Conservation (phyloP, 306 rosid species). For the Senna siamea region DNA sequence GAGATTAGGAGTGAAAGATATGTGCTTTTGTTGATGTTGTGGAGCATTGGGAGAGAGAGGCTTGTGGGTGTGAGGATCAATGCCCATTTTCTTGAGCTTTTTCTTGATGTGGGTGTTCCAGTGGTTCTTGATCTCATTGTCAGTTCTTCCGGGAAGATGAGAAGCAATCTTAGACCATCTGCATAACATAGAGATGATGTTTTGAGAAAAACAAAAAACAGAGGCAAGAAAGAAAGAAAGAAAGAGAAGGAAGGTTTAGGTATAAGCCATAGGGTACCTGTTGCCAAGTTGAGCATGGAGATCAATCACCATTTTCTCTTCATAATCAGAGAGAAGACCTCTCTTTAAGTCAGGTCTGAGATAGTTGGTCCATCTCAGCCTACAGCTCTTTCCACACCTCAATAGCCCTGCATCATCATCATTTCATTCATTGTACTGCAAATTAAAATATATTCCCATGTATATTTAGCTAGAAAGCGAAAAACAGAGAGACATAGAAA, state of each 20-base stretch:
- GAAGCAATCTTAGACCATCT: conserved; percentile 95
- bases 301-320: conserved; percentile 89
- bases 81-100: conserved; percentile 78
- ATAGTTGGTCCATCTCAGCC: conserved; percentile 94
- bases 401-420: conserved; percentile 67
- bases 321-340: conserved; percentile 82
- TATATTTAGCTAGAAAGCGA: no score
- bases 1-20: no score
- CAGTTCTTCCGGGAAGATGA: conserved; percentile 89
- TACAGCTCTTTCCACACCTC: conserved; percentile 96
- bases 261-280: no score
- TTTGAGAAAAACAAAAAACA: conserved; percentile 2
- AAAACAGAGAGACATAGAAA: no score
- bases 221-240: not conserved
- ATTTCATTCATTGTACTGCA: not conserved
- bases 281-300: conserved; percentile 97
- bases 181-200: no score
- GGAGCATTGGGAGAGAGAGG: conserved; percentile 44
- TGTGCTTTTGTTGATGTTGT: no score
- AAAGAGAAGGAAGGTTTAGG: no score
- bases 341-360: conserved; percentile 92
- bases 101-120: conserved; percentile 95
- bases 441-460: not conserved
- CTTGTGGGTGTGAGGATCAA: conserved; percentile 80
- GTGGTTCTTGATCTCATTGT: conserved; percentile 83